A percentile compares a stretch with the other conserved stretches of the same genome.
Evolutionary conservation across 768 basidiomycete genomes (phyloP).

Genomic region (Pleurotus tuoliensis): DNA sequence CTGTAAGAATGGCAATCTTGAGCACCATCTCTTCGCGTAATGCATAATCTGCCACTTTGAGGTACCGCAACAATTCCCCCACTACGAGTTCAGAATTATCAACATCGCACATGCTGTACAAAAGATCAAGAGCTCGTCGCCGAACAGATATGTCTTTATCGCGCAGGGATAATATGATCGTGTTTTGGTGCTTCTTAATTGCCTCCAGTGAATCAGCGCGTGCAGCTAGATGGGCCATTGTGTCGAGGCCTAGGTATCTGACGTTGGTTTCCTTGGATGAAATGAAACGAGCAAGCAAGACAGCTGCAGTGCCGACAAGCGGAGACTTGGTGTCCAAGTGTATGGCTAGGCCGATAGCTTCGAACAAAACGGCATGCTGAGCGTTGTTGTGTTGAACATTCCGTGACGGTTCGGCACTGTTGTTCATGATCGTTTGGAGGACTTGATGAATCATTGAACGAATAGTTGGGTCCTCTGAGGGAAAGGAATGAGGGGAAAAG

Average conservation of each 20-base stretch:
- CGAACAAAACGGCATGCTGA: constrained; percentile 96
- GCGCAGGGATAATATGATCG: constrained; percentile 89
- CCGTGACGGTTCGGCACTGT: constrained; percentile 82
- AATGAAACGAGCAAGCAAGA: constrained; percentile 92
- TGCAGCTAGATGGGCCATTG: constrained; percentile 97
- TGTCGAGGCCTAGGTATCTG: constrained; percentile 94
- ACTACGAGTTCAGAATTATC: constrained; percentile 96
- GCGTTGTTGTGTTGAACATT: constrained; percentile 99
- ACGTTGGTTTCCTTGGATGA: constrained; percentile 99
- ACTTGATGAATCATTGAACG: constrained; percentile 75
- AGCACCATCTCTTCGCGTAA: constrained; percentile 98
- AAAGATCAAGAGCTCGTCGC: constrained; percentile 86
- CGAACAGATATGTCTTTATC: constrained; percentile 98
- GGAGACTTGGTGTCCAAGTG: constrained; percentile 91
- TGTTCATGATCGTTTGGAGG: constrained; percentile 87
- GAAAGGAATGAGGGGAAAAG: constrained; percentile 1
- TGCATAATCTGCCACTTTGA: constrained; percentile 95
- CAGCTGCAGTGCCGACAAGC: constrained; percentile 82
- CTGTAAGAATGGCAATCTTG: constrained; percentile 98
- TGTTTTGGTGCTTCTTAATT: constrained; percentile 93
- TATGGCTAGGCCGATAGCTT: constrained; percentile 95
- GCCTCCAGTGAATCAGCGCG: constrained; percentile 87
- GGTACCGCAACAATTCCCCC: constrained; percentile 89
- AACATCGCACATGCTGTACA: constrained; percentile 99
- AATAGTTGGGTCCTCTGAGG: constrained; percentile 79